Evolutionary conservation across 2,329 filamentous ascomycete species (phyloP).

Genomic region (Endoconidiophora polonica): DNA sequence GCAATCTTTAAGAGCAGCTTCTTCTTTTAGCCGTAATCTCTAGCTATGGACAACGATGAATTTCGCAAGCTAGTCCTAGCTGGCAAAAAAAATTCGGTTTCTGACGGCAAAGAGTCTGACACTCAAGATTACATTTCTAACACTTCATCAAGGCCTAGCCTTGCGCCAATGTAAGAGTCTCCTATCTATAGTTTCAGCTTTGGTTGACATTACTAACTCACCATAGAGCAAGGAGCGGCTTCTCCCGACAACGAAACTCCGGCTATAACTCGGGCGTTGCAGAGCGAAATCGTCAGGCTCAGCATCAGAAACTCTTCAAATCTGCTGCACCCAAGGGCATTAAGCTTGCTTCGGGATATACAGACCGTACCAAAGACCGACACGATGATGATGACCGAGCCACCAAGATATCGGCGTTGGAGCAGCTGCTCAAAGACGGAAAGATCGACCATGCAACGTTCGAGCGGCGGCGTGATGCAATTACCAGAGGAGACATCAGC

Average conservation of each 20-base stretch:
- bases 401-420: slow-evolving; percentile 57
- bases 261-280: slow-evolving; percentile 2
- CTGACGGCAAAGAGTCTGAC: slow-evolving; percentile 12
- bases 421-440: slow-evolving; percentile 65
- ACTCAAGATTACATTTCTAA: not conserved
- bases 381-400: slow-evolving; percentile 38
- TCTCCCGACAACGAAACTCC: slow-evolving; percentile 23
- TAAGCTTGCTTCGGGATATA: slow-evolving; percentile 64
- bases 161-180: slow-evolving; percentile 30
- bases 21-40: not conserved
- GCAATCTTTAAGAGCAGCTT: not conserved
- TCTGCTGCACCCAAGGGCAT: slow-evolving; percentile 70
- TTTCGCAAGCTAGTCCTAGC: slow-evolving; percentile 64
- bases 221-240: not conserved
- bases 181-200: not conserved
- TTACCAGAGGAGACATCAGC: slow-evolving; percentile 63
- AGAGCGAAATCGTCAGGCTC: slow-evolving; percentile 43
- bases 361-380: slow-evolving; percentile 59
- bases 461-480: slow-evolving; percentile 54
- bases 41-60: slow-evolving; percentile 79
- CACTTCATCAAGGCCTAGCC: not conserved
- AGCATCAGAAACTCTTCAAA: slow-evolving; percentile 55
- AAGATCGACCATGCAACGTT: slow-evolving; percentile 71
- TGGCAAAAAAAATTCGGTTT: slow-evolving; percentile 26
- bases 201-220: not conserved